Base-by-base conservation (phyloP, 1,284 basidiomycete species). In the Marasmius sp. region DNA sequence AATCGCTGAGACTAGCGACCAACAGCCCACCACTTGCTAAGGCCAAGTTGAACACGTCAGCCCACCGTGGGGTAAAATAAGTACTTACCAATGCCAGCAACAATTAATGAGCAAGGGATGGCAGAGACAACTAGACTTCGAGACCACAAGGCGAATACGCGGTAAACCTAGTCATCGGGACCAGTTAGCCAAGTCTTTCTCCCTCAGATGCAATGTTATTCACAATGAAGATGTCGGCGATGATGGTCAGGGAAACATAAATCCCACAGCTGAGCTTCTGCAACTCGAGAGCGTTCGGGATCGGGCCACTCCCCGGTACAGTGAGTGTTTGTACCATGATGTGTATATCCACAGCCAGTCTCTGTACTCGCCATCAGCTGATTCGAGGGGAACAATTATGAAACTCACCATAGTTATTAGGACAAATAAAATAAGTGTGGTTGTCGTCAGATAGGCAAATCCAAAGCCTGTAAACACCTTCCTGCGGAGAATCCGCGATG, bases 191-290 rank as follows among this genome's bases (percentile, higher is more conserved):
- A 39, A 49, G 11, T 22, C 4, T 8, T 33, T 20, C n/a, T 33
- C 27, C 20, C 20, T 38, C 12, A 53, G 20, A 37, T 8, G 22
- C n/a, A 14, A 39, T 22, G 45, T 49, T 11, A 34, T 8, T 47
- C 47, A 63, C 61, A 18, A 63, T 60, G 22, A 63, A 63, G 20
- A 63, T 41, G 34, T 63, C 61, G n/a, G 61, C 61, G 34, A 63
- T 53, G 20, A 63, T 39, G 33, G 61, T 63, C 14, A 63, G 41
- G 27, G 58, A 51, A 33, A 63, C 51, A 49, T 63, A 63, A 6
- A 58, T 59, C 12, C 58, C 58, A 16, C 58, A 60, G 43, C 61
- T 63, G 33, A 59, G 51, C 58, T 60, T 59, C 41, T 4, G 52
- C 58, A 33, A 55, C 60, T n/a, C 61, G 47, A 47, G 57, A 63